Conservation (phyloP, 2,329 filamentous ascomycete species). For the Diaporthe nobilis region DNA sequence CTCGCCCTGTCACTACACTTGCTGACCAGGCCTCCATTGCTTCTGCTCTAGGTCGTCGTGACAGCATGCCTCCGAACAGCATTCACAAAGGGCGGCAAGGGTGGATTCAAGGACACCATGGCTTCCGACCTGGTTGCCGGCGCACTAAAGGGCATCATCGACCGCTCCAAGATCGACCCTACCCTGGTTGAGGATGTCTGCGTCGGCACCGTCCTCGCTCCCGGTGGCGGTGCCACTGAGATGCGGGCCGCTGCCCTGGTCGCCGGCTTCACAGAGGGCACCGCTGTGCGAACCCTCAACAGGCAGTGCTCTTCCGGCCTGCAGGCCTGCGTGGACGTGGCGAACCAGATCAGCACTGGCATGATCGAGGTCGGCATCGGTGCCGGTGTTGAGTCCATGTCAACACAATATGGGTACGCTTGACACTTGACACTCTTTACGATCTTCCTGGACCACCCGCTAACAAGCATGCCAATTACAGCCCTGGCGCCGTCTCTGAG, state of each 20-base stretch:
- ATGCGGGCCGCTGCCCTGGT: conserved; percentile 93
- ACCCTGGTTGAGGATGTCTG: conserved; percentile 90
- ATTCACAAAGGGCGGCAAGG: conserved; percentile 93
- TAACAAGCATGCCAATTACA: conserved; percentile 49
- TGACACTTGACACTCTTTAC: not conserved
- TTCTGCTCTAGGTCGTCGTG: conserved; percentile 77
- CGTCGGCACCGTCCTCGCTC: conserved; percentile 91
- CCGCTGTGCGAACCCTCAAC: conserved; percentile 91
- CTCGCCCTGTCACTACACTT: too few species aligned
- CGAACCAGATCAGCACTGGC: conserved; percentile 89
- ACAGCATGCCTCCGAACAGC: conserved; percentile 93
- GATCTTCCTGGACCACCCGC: not conserved
- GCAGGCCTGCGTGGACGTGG: conserved; percentile 93
- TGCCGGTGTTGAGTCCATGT: conserved; percentile 98
- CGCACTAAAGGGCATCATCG: conserved; percentile 84
- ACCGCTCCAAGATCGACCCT: conserved; percentile 91
- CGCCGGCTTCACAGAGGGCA: conserved; percentile 88
- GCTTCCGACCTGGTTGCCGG: conserved; percentile 89
- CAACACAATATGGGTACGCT: conserved; percentile 85
- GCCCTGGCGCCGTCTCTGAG: conserved; percentile 87
- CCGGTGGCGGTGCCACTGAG: conserved; percentile 95
- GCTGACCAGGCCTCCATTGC: not conserved
- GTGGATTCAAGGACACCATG: conserved; percentile 94
- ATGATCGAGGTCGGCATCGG: conserved; percentile 98
- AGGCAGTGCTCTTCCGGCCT: conserved; percentile 94